phyloP scores from a whole-genome alignment of 148 eudicot genomes.

The Chenopodium formosanum region DNA sequence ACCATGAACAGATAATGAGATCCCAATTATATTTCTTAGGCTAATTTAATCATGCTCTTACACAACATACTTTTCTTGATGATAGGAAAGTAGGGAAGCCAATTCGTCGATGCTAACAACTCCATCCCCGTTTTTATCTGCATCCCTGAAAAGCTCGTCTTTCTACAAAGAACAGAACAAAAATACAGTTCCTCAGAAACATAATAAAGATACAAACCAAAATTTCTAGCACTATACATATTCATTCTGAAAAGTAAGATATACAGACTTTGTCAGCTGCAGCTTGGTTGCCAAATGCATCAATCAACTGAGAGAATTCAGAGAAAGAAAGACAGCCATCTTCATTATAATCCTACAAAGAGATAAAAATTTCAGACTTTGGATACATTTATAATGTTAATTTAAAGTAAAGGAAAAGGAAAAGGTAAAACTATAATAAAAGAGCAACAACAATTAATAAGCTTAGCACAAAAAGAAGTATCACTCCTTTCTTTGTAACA shows the following conservation, averaged over 20 bases:
- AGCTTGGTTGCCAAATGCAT: constrained; percentile 87
- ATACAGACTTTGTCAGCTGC: constrained; percentile 70
- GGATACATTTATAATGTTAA: neutral
- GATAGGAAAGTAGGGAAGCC: constrained; percentile 74
- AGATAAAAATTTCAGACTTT: constrained; percentile 10
- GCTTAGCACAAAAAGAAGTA: neutral
- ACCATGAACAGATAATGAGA: neutral
- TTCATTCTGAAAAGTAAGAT: neutral
- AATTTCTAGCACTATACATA: neutral
- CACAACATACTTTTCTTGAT: constrained; percentile 65
- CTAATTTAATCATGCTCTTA: neutral
- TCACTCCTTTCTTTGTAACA: neutral
- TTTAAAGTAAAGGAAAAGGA: neutral
- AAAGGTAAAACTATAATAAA: neutral
- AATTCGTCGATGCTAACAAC: constrained; percentile 88
- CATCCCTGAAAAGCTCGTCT: constrained; percentile 83
- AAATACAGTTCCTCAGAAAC: neutral
- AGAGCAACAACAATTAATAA: neutral
- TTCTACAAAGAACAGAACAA: constrained; percentile 43
- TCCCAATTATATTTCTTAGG: neutral
- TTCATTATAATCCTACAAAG: constrained; percentile 70
- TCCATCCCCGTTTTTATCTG: constrained; percentile 81
- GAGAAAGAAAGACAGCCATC: constrained; percentile 74
- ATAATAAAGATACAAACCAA: neutral
- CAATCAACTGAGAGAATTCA: constrained; percentile 71